Evolutionary conservation across 768 basidiomycete genomes (phyloP), one percentile per base, ranked within the genome.

Genomic region (Mycena kentingensis): DNA sequence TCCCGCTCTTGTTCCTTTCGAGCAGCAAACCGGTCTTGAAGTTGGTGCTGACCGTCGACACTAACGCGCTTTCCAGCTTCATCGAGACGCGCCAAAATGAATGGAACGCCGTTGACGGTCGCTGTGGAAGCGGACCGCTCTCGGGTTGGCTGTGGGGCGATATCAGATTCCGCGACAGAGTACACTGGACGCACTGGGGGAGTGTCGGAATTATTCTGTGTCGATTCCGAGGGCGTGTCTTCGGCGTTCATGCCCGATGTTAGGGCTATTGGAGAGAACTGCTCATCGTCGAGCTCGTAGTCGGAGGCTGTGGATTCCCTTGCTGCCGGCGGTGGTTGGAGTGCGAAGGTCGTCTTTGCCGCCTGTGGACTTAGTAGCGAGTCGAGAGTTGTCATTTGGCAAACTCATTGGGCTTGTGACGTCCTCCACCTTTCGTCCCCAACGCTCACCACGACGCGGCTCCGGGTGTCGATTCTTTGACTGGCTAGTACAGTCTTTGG

Each of bases 21-120:
- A 45, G 80, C 41, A 12, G 5, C 76, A 59, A 92, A 91, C 56
- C 89, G 88, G 62, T 89, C 85, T 58, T 88, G 89, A 34, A 92
- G 70, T 60, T 83, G 86, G 45, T 83, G 77, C 60, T 84, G 81
- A 2, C 85, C 87, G 52, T 87, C 85, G 31, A 83, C 55, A 56
- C 83, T 83, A 31, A 65, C 70, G 51, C 84, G 73, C 36, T 73
- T 68, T 36, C 77, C 75, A n/a, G 67, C 63, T 46, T 71, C 72
- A 34, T 82, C 84, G 37, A 83, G 65, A 13, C 81, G 75, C 19
- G 78, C 77, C 37, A 82, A 65, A 38, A 87, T 72, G 54, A 85
- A 81, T 3, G 84, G 78, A 5, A 78, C 63, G 57, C 76, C 77
- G 64, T 73, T 73, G 21, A 68, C 66, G 3, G 84, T 84, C 31